Evolutionary conservation across 2,329 filamentous ascomycete genomes (phyloP).

Genomic region (Monilinia laxa): DNA sequence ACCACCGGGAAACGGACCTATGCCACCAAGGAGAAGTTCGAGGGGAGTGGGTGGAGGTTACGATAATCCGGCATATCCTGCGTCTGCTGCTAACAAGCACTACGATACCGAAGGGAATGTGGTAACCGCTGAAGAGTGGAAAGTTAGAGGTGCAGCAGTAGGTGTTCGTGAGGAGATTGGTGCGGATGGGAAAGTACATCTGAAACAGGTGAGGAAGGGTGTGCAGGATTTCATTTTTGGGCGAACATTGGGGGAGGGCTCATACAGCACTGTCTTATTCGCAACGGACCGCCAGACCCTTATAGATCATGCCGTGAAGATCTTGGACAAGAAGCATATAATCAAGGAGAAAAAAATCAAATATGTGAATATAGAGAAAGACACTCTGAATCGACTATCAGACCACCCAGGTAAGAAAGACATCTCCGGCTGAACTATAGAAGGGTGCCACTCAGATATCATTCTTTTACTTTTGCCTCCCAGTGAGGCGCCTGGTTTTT

Average conservation of each 20-base stretch:
- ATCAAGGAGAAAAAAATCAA: slow-evolving; percentile 99
- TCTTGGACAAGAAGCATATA: slow-evolving; percentile 96
- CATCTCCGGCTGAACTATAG: neutral
- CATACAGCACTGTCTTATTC: slow-evolving; percentile 92
- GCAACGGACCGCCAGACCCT: slow-evolving; percentile 91
- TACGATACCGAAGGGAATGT: slow-evolving; percentile 59
- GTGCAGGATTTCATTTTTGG: slow-evolving; percentile 97
- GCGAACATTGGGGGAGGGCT: slow-evolving; percentile 86
- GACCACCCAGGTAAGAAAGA: slow-evolving; percentile 70
- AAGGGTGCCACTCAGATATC: neutral
- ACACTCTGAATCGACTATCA: slow-evolving; percentile 91
- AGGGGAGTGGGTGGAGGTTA: slow-evolving; percentile 64
- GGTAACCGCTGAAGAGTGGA: slow-evolving; percentile 82
- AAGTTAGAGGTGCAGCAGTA: slow-evolving; percentile 89
- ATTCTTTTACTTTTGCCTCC: neutral
- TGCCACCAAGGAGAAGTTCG: slow-evolving; percentile 76
- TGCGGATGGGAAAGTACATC: slow-evolving; percentile 75
- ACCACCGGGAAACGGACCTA: slow-evolving; percentile 55
- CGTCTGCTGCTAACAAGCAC: slow-evolving; percentile 42
- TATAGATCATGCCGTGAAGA: slow-evolving; percentile 97
- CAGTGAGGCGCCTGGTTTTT: neutral
- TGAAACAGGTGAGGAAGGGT: slow-evolving; percentile 89
- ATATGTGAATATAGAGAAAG: slow-evolving; percentile 99
- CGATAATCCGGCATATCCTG: slow-evolving; percentile 35
- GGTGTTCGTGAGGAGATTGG: slow-evolving; percentile 81